These are phyloP conservation scores for Lactarius indigo DNA, from an alignment of 768 basidiomycete species.

Conservation along the genomic window DNA sequence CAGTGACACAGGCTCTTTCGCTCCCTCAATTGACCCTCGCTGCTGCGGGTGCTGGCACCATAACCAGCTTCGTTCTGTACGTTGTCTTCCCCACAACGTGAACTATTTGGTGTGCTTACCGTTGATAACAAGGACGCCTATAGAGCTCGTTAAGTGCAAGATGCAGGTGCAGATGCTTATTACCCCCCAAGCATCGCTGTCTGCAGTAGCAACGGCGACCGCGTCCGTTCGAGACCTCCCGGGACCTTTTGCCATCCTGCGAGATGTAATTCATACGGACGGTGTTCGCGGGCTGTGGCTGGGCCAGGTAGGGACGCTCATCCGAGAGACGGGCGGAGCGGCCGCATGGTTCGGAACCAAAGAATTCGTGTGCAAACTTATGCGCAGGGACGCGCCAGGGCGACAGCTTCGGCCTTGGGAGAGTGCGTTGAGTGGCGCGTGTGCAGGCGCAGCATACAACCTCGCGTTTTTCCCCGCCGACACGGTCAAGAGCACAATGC, in stretches of 20 bases:
- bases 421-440: slow-evolving; percentile 80
- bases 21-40: slow-evolving; percentile 73
- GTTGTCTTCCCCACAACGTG: slow-evolving; percentile 31
- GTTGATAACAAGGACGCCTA: slow-evolving; percentile 62
- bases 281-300: slow-evolving; percentile 93
- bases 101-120: neutral
- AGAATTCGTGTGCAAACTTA: slow-evolving; percentile 63
- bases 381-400: slow-evolving; percentile 39
- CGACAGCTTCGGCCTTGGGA: slow-evolving; percentile 55
- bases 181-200: slow-evolving; percentile 30
- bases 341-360: slow-evolving; percentile 91
- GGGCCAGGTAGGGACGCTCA: slow-evolving; percentile 88
- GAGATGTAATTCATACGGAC: slow-evolving; percentile 54
- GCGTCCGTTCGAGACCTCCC: slow-evolving; percentile 42
- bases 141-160: slow-evolving; percentile 94
- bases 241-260: slow-evolving; percentile 70
- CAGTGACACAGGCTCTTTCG: slow-evolving; percentile 43
- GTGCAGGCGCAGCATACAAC: slow-evolving; percentile 82
- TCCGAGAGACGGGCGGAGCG: slow-evolving; percentile 90
- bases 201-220: neutral
- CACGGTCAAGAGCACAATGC: slow-evolving; percentile 90
- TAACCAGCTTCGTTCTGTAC: slow-evolving; percentile 84
- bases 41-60: slow-evolving; percentile 81
- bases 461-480: slow-evolving; percentile 94
- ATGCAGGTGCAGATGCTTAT: slow-evolving; percentile 95